phyloP scores from a whole-genome alignment of 805 yeast genomes.

The Wickerhamomyces xylosicus region DNA sequence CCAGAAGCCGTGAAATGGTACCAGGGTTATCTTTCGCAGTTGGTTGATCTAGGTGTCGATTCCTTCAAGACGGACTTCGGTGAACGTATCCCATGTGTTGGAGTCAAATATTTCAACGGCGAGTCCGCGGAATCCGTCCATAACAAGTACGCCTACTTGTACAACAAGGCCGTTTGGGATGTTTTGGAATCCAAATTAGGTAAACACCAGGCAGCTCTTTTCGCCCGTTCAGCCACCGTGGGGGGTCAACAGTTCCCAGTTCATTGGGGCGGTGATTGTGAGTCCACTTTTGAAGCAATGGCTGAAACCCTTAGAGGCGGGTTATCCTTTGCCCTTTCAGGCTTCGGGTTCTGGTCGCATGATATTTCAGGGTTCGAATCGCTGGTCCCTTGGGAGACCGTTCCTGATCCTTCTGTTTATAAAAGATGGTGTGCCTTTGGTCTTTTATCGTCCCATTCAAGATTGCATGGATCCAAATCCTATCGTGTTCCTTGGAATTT shows the following conservation, averaged over 20 bases:
- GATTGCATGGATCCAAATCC: conserved; percentile 15
- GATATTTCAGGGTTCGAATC: conserved; percentile 17
- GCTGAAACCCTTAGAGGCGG: conserved; percentile 18
- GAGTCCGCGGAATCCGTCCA: conserved; percentile 10
- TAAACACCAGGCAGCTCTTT: conserved; percentile 12
- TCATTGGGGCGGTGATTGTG: conserved; percentile 19
- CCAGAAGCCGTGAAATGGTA: conserved; percentile 16
- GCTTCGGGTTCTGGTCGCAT: conserved; percentile 18
- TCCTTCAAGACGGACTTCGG: conserved; percentile 17
- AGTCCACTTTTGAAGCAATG: conserved; percentile 16
- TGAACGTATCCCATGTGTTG: conserved; percentile 15
- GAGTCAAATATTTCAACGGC: conserved; percentile 10
- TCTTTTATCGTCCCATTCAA: conserved; percentile 14
- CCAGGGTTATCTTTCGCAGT: conserved; percentile 7
- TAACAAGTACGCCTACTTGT: conserved; percentile 13
- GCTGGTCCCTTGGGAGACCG: conserved; percentile 1
- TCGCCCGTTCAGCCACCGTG: conserved; percentile 17
- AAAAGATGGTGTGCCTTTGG: conserved; percentile 17
- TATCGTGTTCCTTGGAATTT: conserved; percentile 18
- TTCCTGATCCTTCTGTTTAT: conserved; percentile 14
- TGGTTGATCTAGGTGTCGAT: conserved; percentile 15
- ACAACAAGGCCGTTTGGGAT: conserved; percentile 15
- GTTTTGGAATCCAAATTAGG: conserved; percentile 13
- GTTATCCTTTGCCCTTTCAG: conserved; percentile 11
- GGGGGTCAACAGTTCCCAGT: conserved; percentile 17